A percentile compares a stretch with the other conserved stretches of the same genome.
Conservation (phyloP, 129 eudicot species). For the Artemisia annua region DNA sequence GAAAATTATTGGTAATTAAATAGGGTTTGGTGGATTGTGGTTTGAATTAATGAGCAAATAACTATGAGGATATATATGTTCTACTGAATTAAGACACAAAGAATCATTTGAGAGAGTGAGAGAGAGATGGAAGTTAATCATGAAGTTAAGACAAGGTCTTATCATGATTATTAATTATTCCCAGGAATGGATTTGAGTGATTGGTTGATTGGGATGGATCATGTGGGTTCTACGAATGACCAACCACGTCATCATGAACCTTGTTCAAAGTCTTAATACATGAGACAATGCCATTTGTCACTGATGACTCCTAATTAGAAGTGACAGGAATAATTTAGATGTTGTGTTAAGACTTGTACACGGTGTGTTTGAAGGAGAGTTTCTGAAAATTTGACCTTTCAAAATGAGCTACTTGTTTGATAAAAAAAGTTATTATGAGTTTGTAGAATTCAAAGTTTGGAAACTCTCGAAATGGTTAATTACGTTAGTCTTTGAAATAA, state of each 20-base stretch:
- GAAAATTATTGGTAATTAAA: slow-evolving; percentile 21
- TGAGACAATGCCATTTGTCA: slow-evolving; percentile 30
- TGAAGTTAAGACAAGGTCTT: slow-evolving; percentile 28
- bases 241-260: slow-evolving; percentile 31
- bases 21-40: slow-evolving; percentile 22
- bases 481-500: too few species aligned
- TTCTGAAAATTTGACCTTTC: too few species aligned
- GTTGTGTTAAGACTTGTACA: not conserved
- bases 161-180: slow-evolving; percentile 32
- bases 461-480: too few species aligned
- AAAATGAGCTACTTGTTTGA: too few species aligned
- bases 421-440: too few species aligned
- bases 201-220: slow-evolving; percentile 29
- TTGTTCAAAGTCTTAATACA: slow-evolving; percentile 14
- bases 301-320: not conserved
- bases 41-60: not conserved
- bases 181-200: slow-evolving; percentile 34
- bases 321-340: not conserved
- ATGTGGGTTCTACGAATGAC: slow-evolving; percentile 32
- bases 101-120: slow-evolving; percentile 20
- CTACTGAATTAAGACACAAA: slow-evolving; percentile 17
- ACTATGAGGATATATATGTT: slow-evolving; percentile 6
- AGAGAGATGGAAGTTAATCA: slow-evolving; percentile 6
- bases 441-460: too few species aligned
- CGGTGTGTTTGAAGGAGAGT: too few species aligned